phyloP scores from a whole-genome alignment of 2,329 filamentous ascomycete species.

The Cladophialophora immunda region DNA sequence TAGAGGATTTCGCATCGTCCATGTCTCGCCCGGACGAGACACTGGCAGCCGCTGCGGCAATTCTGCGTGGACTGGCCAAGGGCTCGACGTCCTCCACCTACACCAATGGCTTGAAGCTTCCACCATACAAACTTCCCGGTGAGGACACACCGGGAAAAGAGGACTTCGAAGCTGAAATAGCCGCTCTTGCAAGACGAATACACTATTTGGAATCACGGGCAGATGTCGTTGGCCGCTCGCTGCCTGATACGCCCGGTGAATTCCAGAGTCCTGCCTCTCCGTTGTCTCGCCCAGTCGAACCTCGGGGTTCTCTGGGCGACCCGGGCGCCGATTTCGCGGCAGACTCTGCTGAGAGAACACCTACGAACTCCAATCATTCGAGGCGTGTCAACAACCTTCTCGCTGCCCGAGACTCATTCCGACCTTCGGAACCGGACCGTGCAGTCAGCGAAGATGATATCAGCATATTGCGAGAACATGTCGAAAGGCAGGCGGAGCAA shows the following conservation, averaged over 20 bases:
- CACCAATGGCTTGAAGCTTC: constrained; percentile 60
- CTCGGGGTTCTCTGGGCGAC: constrained; percentile 42
- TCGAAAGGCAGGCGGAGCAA: constrained; percentile 91
- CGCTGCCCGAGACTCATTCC: constrained; percentile 47
- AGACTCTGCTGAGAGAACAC: constrained; percentile 47
- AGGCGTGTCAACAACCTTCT: constrained; percentile 49
- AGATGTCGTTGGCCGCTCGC: constrained; percentile 64
- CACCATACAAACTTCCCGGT: constrained; percentile 77
- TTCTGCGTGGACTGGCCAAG: constrained; percentile 57
- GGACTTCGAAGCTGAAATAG: constrained; percentile 82
- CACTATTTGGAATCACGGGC: constrained; percentile 84
- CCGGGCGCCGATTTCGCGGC: constrained; percentile 46
- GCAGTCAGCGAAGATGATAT: constrained; percentile 81
- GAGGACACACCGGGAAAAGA: constrained; percentile 77
- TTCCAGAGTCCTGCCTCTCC: constrained; percentile 66
- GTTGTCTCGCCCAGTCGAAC: constrained; percentile 64
- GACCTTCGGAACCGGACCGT: constrained; percentile 58
- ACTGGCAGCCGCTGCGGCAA: constrained; percentile 55
- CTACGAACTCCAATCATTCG: constrained; percentile 43
- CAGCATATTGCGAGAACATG: constrained; percentile 84
- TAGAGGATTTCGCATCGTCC: constrained; percentile 34
- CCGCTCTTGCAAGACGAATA: constrained; percentile 78
- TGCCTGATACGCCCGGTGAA: constrained; percentile 86
- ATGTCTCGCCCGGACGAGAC: constrained; percentile 60
- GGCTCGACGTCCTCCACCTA: constrained; percentile 50